Base-by-base conservation (phyloP, 306 rosid species). In the Trifolium dubium region DNA sequence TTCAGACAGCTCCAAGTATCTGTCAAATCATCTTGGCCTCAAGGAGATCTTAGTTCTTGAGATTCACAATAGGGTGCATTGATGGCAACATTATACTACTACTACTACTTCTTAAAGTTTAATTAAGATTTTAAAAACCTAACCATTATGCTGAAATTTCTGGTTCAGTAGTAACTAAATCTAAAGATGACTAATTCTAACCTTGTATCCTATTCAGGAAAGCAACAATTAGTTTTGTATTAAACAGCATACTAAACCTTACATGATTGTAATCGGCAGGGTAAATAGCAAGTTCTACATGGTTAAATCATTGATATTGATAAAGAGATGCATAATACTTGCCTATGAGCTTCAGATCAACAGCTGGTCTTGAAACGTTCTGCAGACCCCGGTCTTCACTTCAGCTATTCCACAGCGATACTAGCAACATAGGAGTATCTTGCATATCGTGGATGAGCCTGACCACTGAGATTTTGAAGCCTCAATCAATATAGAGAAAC, bases 251-350 rank as follows among this genome's bases (percentile, higher is more conserved):
- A 51, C 73, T 43, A 79, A 80, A 71, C 81, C 77, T 61, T 63
- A 82, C 18, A 40, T 83, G 81, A 84, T 60, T 44, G 77, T 79
- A 73, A 82, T 83, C 51, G 81, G 77, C 56, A 83, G 51, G 82
- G 80, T 67, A 74, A 84, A 81, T 41, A 81, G 79, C 72, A 85
- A 73, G 56, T 67, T 85, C 79, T 69, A 86, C 43, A 82, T 61
- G 69, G 82, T 75, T 69, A 83, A 54, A 80, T 82, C 73, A 80
- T 79, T 78, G 79, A 83, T 71, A 83, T 76, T 81, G 44, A 86
- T 77, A 73, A 82, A 69, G 80, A 75, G 49, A 67, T 85, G 84
- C 74, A 77, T 84, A 78, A 83, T 83, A 86, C 96, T 89, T 92
- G 92, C 96, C 93, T 84, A 83, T 79, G 77, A 70, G 80, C 75